Base-by-base conservation (phyloP, 192 early-diverging fungal species). In the Rhizophagus clarus region DNA sequence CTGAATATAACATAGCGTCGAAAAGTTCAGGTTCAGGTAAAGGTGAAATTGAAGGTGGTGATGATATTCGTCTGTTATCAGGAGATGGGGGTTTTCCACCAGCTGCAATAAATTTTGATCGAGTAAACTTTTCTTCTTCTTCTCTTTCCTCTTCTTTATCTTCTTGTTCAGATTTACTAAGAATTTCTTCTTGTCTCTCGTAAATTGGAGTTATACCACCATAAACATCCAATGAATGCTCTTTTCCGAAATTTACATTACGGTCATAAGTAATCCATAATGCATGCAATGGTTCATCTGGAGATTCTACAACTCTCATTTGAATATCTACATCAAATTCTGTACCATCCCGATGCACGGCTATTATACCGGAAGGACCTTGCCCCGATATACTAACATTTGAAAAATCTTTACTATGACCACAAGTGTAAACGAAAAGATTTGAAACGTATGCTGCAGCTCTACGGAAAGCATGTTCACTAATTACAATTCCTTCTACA, bases 241-340 rank as follows among this genome's bases (percentile, higher is more conserved):
- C 84, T 10, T 83, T 81, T 12, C 79, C 75, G 72, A 84, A 89
- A 28, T 81, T 83, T 11, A 84, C 82, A 15, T 81, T 85, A 34
- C 90, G 87, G 70, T 92, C 88, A 75, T 86, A 92, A 1, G 88
- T 90, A 32, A 93, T 88, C 92, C 91, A 93, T 15, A 92, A 68
- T 28, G 89, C 89, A 81, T 85, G 85, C 49, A 90, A 78, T n/a
- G 76, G 81, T 31, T 86, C 88, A 12, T 89, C 80, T 28, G 82
- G 75, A 7, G 81, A 82, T 64, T 91, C 85, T 12, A 93, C 81
- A 61, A 87, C 81, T 14, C 91, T 81, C 61, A 93, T 85, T 60
- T 92, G 89, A 63, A 93, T 80, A 63, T 93, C 87, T 32, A 92
- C 81, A 47, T 88, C 86, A 34, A 93, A 86, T 1, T 81, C 81